Evolutionary conservation across 352 stramenopile genomes (phyloP), one percentile per base, ranked within the genome.

Genomic region (Phytophthora sp.): DNA sequence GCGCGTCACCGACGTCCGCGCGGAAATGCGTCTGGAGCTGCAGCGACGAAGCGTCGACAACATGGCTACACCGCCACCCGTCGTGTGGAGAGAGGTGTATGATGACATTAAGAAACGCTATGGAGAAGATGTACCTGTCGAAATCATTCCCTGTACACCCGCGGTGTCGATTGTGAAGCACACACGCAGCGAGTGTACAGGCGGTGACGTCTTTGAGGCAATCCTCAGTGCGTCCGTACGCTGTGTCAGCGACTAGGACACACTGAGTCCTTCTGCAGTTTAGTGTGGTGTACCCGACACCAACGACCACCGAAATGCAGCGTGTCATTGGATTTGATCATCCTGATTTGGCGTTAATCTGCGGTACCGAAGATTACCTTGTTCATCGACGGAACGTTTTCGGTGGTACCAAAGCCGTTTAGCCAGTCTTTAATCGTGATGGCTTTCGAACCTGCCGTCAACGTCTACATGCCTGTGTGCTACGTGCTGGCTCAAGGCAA

Each of bases 331-430:
- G 27, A 28, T 58, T 56, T 58, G 50, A 26, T 5, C 37, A 58
- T 18, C 50, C 50, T 27, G 48, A 56, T 12, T 9, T 54, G 4
- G 20, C 45, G 7, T 37, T 35, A 7, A 23, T 49, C 37, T 58
- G 7, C 37, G 35, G 4, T 50, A 50, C 50, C 34, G 6, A 12
- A 6, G 12, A n/a, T 21, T 41, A 34, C 50, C 17, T 3, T 58
- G 15, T 58, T 23, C 37, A 49, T 58, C 17, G 50, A 58, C n/a
- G 51, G 38, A 2, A 59, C 51, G 35, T 58, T 58, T 26, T 49
- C 48, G 13, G 49, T 58, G 37, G 37, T 31, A 10, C 34, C 50
- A 7, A 5, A 12, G n/a, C 37, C 50, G 13, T 58, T 58, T 37
- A 32, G 6, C 6, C 28, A 32, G 11, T 32, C 6, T 32, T 32